Evolutionary conservation across 2,329 filamentous ascomycete genomes (phyloP).

Genomic region (Talaromyces amestolkiae): DNA sequence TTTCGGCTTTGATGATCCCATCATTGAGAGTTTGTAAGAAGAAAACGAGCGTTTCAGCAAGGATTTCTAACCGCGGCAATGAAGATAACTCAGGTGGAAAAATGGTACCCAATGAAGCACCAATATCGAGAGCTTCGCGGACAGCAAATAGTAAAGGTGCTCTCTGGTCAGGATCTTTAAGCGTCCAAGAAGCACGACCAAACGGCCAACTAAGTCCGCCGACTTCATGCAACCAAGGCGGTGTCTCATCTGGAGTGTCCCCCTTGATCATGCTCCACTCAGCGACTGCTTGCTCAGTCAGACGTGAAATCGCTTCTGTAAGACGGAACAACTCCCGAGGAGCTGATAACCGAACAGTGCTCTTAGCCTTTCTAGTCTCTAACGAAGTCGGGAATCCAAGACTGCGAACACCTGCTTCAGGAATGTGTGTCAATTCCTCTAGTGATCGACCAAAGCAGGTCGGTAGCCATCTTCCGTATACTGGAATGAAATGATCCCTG

Average conservation of each 20-base stretch:
- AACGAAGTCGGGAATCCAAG: constrained; percentile 41
- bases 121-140: constrained; percentile 70
- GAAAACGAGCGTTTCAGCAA: constrained; percentile 67
- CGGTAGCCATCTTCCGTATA: constrained; percentile 74
- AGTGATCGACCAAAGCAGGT: constrained; percentile 81
- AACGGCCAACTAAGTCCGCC: constrained; percentile 58
- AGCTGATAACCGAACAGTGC: constrained; percentile 65
- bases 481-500: constrained; percentile 85
- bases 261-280: constrained; percentile 61
- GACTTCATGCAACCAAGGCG: constrained; percentile 55
- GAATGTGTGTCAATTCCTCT: constrained; percentile 82
- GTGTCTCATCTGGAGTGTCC: constrained; percentile 29
- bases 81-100: constrained; percentile 64
- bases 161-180: constrained; percentile 42
- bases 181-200: constrained; percentile 49
- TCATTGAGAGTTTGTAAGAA: constrained; percentile 76
- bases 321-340: constrained; percentile 86
- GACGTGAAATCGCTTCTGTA: constrained; percentile 71
- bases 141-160: constrained; percentile 45
- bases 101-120: constrained; percentile 58
- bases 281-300: constrained; percentile 57
- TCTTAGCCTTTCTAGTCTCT: constrained; percentile 33
- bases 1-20: constrained; percentile 67
- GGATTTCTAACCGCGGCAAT: constrained; percentile 68
- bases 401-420: constrained; percentile 73